These are phyloP conservation scores for Citrus glauca DNA, from an alignment of 345 rosid genomes.

Conservation along the genomic window DNA sequence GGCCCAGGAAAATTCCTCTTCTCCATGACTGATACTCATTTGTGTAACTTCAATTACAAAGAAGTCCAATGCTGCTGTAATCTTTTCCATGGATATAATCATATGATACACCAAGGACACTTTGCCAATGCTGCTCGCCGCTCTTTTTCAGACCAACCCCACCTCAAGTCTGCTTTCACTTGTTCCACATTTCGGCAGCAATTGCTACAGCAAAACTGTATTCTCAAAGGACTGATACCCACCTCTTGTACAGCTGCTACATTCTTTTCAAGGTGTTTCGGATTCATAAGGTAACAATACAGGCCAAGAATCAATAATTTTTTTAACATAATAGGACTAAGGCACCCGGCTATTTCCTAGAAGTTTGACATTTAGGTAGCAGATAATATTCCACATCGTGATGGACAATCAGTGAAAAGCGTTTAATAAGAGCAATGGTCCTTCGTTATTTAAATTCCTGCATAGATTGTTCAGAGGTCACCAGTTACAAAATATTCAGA, in stretches of 20 bases:
- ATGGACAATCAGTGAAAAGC: background rate
- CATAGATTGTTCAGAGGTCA: no score
- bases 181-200: background rate
- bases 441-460: no score
- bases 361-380: background rate
- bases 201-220: conserved; percentile 18
- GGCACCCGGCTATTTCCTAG: conserved; percentile 24
- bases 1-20: no score
- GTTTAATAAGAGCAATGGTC: background rate
- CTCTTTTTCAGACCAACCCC: conserved; percentile 33
- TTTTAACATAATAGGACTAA: background rate
- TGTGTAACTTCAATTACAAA: no score
- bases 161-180: conserved; percentile 16
- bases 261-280: background rate
- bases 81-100: no score
- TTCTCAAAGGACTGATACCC: background rate
- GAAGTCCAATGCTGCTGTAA: no score
- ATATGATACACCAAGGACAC: conserved; percentile 3
- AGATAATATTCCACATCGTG: background rate
- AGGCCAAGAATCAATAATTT: conserved; percentile 1
- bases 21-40: no score
- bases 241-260: conserved; percentile 13
- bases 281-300: background rate
- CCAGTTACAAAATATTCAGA: no score
- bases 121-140: conserved; percentile 9